A percentile compares a stretch with the other conserved stretches of the same genome.
Evolutionary conservation across 495 filamentous ascomycete genomes (phyloP).

Genomic region (Staphylotrichum tortipilum): DNA sequence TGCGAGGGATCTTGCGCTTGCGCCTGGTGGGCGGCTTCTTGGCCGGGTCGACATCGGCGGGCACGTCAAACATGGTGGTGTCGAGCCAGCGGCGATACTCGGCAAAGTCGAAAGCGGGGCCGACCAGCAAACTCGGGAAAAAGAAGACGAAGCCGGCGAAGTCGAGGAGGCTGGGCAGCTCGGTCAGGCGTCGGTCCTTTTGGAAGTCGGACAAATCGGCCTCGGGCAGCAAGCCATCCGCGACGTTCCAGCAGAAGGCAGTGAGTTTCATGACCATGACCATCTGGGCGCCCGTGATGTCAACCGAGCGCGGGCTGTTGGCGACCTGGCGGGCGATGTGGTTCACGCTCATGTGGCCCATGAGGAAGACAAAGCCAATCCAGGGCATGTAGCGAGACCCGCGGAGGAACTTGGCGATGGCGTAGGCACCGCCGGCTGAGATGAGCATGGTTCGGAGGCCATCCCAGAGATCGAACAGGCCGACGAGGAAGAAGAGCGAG

Average conservation of each 20-base stretch:
- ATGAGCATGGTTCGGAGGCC: constrained; percentile 73
- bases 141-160: constrained; percentile 87
- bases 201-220: constrained; percentile 77
- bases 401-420: constrained; percentile 68
- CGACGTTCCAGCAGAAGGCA: constrained; percentile 95
- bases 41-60: constrained; percentile 64
- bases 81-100: constrained; percentile 91
- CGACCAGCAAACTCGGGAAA: constrained; percentile 81
- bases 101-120: constrained; percentile 87
- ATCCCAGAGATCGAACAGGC: constrained; percentile 90
- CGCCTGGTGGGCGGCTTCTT: constrained; percentile 78
- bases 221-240: constrained; percentile 74
- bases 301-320: constrained; percentile 55
- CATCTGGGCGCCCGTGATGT: constrained; percentile 97
- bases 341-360: constrained; percentile 89
- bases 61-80: constrained; percentile 86
- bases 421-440: constrained; percentile 69
- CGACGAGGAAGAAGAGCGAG: constrained; percentile 82
- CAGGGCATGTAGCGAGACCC: constrained; percentile 96
- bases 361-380: constrained; percentile 87
- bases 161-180: constrained; percentile 68
- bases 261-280: constrained; percentile 97
- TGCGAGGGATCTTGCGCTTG: constrained; percentile 90
- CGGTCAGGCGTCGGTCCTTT: constrained; percentile 64
- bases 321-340: constrained; percentile 74